Evolutionary conservation across 441 rosid species (phyloP), one percentile per base, ranked within the genome.

Genomic region (Eutrema salsugineum): DNA sequence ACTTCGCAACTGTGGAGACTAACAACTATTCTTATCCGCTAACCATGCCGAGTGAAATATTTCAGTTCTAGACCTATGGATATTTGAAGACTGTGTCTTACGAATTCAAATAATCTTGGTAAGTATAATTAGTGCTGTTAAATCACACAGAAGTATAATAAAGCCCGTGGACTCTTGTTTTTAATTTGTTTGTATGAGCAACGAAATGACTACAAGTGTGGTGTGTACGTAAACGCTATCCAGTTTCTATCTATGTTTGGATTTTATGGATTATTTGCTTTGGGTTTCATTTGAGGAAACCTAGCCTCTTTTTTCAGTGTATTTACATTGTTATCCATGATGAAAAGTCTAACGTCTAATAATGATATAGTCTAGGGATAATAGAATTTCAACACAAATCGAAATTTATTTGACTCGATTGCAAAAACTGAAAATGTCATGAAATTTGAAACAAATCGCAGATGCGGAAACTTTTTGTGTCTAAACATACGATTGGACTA

Each of bases 41-140:
- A 72, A 84, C 85, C 35, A 80, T 82, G 82, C 85, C 84, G 36
- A 83, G 81, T 78, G 90, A 83, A 17, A 71, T 87, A 66, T 86
- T 86, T 81, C 84, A 85, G 68, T 83, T 53, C 54, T 87, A 84
- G 79, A 36, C 71, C 71, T 76, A 76, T 24, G 46, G 53, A 27
- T 75, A 68, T 75, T 75, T 44, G 49, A 51, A 70, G 61, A 66
- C 68, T 62, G 47, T 66, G 76, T 48, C 60, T 66, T 56, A 51
- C 28, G 66, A 38, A 67, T 40, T 49, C 36, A 59, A 38, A 66
- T 51, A 68, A 57, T 19, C 42, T 69, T 63, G 71, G 79, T 69
- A 56, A 62, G 66, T 49, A 70, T 56, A 30, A 63, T 68, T 69
- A 44, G 79, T 76, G 71, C 63, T 69, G 75, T 63, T 63, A 46